Base-by-base conservation (phyloP, 257 asterid species). In the Ocimum tenuiflorum region DNA sequence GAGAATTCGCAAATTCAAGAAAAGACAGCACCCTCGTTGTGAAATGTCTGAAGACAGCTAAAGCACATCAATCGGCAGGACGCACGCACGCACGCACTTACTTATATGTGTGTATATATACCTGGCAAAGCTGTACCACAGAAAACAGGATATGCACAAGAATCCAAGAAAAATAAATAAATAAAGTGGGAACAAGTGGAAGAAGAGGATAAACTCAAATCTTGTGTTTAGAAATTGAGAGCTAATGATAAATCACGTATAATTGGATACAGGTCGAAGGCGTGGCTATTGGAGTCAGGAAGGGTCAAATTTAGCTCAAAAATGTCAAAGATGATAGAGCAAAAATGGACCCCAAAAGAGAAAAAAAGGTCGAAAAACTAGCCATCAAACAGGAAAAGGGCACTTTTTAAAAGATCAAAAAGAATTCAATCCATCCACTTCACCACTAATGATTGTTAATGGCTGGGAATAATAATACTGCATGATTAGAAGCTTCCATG, bases 231-330 rank as follows among this genome's bases (percentile, higher is more conserved):
- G 35, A 17, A 24, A 15, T 7, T 11, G 68, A 20, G 63, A 43
- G 46, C n/a, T 19, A 55, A 33, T 56, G 48, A 71, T 69, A 19
- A n/a, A n/a, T n/a, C n/a, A n/a, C n/a, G n/a, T 0, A 22, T 46
- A 64, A 41, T 15, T 4, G 31, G 63, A 57, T 38, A 38, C 27
- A 62, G 65, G 47, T 0, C 1, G 9, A 23, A 61, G 35, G 46
- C 13, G 54, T 39, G 78, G 78, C 75, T 57, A 68, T 77, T 71
- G 72, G 64, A 22, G 52, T 52, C 22, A 17, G 7, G 46, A 60
- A 27, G 64, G 67, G 73, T 63, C 77, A 65, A 49, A 51, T 4
- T 23, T 11, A n/a, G 57, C 73, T 76, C 54, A n/a, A 46, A 65
- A 24, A 39, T 20, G 7, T 42, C 39, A 9, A 43, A 65, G 53